Evolutionary conservation across 2,329 filamentous ascomycete genomes (phyloP).

Genomic region (Botryotinia narcissicola): DNA sequence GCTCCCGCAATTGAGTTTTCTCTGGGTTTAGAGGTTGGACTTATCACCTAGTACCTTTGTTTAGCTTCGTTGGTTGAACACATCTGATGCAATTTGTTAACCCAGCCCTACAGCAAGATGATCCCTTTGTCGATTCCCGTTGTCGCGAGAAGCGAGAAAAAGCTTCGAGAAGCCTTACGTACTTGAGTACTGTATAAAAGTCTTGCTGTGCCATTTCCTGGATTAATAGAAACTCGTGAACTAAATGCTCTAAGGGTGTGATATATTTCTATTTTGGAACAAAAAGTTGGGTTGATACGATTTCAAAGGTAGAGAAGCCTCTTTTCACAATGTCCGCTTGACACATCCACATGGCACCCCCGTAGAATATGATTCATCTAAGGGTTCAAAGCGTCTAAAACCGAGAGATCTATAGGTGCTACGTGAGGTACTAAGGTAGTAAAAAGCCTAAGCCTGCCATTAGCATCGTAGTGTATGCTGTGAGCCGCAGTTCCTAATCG

Average conservation of each 20-base stretch:
- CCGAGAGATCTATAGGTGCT: neutral
- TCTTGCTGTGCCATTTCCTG: neutral
- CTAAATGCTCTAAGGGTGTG: neutral
- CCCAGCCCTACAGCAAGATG: conserved; percentile 15
- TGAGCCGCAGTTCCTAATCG: conserved; percentile 35
- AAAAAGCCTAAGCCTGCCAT: conserved; percentile 11
- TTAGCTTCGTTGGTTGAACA: neutral
- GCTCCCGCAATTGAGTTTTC: neutral
- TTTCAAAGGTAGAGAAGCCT: conserved; percentile 9
- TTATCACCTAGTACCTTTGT: neutral
- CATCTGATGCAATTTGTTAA: neutral
- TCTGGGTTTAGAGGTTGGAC: neutral
- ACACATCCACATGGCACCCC: conserved; percentile 31
- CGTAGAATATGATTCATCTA: conserved; percentile 10
- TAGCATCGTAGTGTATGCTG: conserved; percentile 26
- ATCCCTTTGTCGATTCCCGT: neutral
- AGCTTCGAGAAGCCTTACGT: conserved; percentile 21
- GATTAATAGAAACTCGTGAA: neutral
- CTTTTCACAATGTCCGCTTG: conserved; percentile 3
- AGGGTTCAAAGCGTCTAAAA: conserved; percentile 8
- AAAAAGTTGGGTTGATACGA: neutral
- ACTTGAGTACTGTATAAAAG: neutral
- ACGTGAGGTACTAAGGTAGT: neutral
- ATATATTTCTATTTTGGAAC: neutral
- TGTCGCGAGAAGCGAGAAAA: neutral